Evolutionary conservation across 2,329 filamentous ascomycete genomes (phyloP), one percentile per base, ranked within the genome.

Genomic region (Trichoderma atrobrunneum): DNA sequence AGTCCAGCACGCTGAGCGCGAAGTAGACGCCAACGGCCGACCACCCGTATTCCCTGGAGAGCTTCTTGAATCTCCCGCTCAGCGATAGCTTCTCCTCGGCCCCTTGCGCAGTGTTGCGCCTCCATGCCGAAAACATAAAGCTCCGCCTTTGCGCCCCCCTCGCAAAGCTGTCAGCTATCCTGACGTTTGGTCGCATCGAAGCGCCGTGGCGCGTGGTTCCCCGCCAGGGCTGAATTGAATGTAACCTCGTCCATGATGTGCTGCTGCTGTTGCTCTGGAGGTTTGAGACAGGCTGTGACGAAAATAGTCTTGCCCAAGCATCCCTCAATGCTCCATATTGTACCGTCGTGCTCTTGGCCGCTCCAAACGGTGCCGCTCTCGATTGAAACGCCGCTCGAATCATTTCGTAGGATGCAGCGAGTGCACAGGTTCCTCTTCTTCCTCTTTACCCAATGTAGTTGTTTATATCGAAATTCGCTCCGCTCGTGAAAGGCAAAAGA

Each of bases 11-110:
- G 56, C 93, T 95, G 70, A 99, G 84, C 1, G 86, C 86, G 12
- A 98, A 82, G 81, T 99, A 99, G 16, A 99, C 93, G n/a, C 94
- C 95, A 6, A 98, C 82, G 1, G 95, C 95, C 4, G 93, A 88
- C 94, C 95, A 98, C 54, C 96, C 96, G 81, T 99, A 99, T 81
- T 98, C 95, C 74, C 91, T 90, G 3, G 92, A 94, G 60, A 99
- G 88, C 79, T 93, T 94, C 82, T 91, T 94, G 79, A 98, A 84
- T 30, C 92, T 88, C 74, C 90, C 90, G 2, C 91, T 91, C 56
- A 96, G 81, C 8, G 90, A 88, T 14, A 84, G 81, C 11, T 74
- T 77, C 74, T 79, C 72, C 60, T 77, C 73, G 5, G 74, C 74
- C 43, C 74, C 74, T 18, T 73, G 73, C n/a, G 74, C 74, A 43